A percentile compares a stretch with the other conserved stretches of the same genome.
Conservation (phyloP, 768 basidiomycete genomes). For the Trametes coccinea region DNA sequence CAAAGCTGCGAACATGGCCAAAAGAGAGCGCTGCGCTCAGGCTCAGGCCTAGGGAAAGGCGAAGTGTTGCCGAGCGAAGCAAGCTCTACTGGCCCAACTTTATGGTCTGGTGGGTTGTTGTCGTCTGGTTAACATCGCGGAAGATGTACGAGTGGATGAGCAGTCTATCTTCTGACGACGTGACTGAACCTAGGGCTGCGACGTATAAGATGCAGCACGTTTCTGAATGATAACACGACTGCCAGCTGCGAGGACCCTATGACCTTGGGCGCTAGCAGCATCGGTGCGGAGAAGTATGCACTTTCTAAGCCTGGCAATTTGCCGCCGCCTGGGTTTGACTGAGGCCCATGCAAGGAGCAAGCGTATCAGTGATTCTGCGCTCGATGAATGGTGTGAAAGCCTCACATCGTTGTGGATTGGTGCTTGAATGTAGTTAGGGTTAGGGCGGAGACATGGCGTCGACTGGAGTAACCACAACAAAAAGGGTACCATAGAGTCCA, state of each 20-base stretch:
- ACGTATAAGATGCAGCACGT: background rate
- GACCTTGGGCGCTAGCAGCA: background rate
- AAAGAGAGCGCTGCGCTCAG: background rate
- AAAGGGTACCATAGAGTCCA: no score
- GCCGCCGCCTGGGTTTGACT: no score
- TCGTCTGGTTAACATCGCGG: background rate
- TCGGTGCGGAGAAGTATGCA: background rate
- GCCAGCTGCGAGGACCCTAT: background rate
- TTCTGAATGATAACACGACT: background rate
- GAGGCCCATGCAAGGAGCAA: no score
- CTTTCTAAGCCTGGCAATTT: no score
- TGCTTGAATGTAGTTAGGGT: no score
- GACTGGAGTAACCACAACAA: no score
- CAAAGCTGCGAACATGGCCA: slow-evolving; percentile 14
- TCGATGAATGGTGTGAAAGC: no score
- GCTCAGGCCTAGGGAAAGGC: slow-evolving; percentile 6
- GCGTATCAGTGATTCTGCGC: no score
- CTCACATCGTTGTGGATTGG: no score
- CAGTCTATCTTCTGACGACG: no score
- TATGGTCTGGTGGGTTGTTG: slow-evolving; percentile 1
- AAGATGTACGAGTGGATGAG: background rate
- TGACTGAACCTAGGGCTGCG: background rate
- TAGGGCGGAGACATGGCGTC: no score
- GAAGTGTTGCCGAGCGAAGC: slow-evolving; percentile 11
- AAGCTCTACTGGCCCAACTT: slow-evolving; percentile 9